Conservation (phyloP, 371 early-diverging fungal species). For the Paraphysoderma sedebokerense region DNA sequence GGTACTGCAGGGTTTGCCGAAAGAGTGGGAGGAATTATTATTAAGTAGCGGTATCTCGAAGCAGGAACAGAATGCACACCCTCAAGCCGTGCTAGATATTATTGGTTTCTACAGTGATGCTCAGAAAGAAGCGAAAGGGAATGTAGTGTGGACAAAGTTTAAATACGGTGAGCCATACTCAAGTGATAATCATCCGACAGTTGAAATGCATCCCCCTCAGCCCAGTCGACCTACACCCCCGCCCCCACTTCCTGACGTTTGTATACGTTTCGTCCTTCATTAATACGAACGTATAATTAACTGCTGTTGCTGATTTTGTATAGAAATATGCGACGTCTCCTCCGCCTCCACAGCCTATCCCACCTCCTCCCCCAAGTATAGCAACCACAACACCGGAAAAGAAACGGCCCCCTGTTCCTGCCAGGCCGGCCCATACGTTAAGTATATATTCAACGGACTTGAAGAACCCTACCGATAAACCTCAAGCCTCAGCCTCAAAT, state of each 20-base stretch:
- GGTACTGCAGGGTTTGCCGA: slow-evolving; percentile 78
- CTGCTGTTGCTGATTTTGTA: no score
- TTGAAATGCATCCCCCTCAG: no score
- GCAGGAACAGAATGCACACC: slow-evolving; percentile 85
- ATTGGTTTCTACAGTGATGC: slow-evolving; percentile 81
- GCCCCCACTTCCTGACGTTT: no score
- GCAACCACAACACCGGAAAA: no score
- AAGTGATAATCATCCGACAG: no score
- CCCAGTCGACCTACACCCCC: slow-evolving; percentile 9
- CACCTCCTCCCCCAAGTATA: slow-evolving; percentile 12
- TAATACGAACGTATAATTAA: no score
- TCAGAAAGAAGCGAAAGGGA: slow-evolving; percentile 36
- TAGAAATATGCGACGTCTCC: no score
- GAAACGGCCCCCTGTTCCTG: no score
- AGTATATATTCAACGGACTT: no score
- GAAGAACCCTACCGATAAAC: no score
- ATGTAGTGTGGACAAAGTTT: slow-evolving; percentile 81
- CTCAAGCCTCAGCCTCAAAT: neutral
- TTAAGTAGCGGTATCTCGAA: slow-evolving; percentile 85
- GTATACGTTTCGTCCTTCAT: no score
- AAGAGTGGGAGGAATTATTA: slow-evolving; percentile 82
- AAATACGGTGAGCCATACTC: slow-evolving; percentile 37
- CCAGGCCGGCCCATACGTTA: no score
- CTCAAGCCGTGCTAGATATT: slow-evolving; percentile 87
- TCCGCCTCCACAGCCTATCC: neutral